A percentile compares a stretch with the other conserved stretches of the same genome.
phyloP scores from a whole-genome alignment of 768 basidiomycete species.

The Tephrocybe sp. region DNA sequence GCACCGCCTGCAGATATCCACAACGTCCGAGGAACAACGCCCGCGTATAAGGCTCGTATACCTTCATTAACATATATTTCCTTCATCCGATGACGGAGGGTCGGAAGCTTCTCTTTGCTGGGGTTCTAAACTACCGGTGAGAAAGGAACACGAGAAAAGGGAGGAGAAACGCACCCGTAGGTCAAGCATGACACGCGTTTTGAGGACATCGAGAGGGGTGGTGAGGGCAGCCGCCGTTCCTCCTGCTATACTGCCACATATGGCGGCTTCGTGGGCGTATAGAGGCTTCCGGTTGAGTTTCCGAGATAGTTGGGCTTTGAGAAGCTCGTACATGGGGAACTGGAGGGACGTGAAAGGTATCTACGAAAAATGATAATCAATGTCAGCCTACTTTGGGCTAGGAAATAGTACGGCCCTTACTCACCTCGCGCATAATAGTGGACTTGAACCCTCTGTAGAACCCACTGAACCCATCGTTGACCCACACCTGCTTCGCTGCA shows the following conservation, averaged over 20 bases:
- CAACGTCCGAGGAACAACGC: conserved; percentile 85
- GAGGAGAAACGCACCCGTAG: conserved; percentile 52
- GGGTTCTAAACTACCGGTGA: conserved; percentile 38
- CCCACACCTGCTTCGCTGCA: conserved; percentile 53
- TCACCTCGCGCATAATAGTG: conserved; percentile 57
- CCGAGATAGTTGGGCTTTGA: conserved; percentile 68
- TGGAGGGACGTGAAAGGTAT: conserved; percentile 96
- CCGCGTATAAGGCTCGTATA: conserved; percentile 71
- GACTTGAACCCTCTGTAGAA: conserved; percentile 88
- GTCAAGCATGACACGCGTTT: conserved; percentile 96
- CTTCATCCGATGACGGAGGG: conserved; percentile 52
- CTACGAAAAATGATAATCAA: conserved; percentile 43
- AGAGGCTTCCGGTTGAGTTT: conserved; percentile 53
- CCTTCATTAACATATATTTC: conserved; percentile 78
- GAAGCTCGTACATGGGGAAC: conserved; percentile 90
- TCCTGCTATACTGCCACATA: conserved; percentile 90
- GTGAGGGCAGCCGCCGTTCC: conserved; percentile 87
- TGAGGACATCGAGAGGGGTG: conserved; percentile 94
- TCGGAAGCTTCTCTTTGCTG: conserved; percentile 47
- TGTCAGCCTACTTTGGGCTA: too few relatives aligned
- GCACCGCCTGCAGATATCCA: conserved; percentile 98
- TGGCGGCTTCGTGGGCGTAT: conserved; percentile 72
- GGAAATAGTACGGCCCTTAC: background rate
- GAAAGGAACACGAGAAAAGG: background rate
- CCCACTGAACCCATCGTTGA: conserved; percentile 65